These are phyloP conservation scores for Hymenoscyphus fructigenus DNA, from an alignment of 2,329 filamentous ascomycete species.

Conservation along the genomic window DNA sequence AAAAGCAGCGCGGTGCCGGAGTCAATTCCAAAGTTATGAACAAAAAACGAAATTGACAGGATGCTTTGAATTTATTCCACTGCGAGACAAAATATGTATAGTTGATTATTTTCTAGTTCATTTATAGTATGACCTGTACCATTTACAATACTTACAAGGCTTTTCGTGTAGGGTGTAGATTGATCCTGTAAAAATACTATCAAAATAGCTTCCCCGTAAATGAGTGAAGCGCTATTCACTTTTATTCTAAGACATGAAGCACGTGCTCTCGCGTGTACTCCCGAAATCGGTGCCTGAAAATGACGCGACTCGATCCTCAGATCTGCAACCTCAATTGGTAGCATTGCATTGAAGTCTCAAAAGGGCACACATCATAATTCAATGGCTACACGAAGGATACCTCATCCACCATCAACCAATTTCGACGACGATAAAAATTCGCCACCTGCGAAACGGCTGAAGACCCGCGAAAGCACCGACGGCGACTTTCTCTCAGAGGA, in stretches of 20 bases:
- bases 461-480: conserved; percentile 30
- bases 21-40: conserved; percentile 2
- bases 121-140: not conserved
- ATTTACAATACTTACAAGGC: not conserved
- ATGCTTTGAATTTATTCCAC: not conserved
- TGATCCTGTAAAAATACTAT: not conserved
- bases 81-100: not conserved
- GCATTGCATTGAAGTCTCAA: conserved; percentile 26
- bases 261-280: not conserved
- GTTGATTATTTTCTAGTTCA: not conserved
- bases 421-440: conserved; percentile 26
- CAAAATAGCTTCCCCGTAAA: not conserved
- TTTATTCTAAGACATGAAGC: not conserved
- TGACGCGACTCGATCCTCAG: not conserved
- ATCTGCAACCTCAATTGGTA: not conserved
- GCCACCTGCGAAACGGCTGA: conserved; percentile 33
- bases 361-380: conserved; percentile 21
- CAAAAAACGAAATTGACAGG: conserved; percentile 8
- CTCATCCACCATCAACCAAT: conserved; percentile 29
- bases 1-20: conserved; percentile 7
- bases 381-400: conserved; percentile 29
- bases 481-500: conserved; percentile 25
- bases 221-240: not conserved
- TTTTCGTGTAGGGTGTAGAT: not conserved
- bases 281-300: not conserved